A percentile compares a stretch with the other conserved stretches of the same genome.
Evolutionary conservation across 2,329 filamentous ascomycete species (phyloP).

Genomic region (Cadophora sp.): DNA sequence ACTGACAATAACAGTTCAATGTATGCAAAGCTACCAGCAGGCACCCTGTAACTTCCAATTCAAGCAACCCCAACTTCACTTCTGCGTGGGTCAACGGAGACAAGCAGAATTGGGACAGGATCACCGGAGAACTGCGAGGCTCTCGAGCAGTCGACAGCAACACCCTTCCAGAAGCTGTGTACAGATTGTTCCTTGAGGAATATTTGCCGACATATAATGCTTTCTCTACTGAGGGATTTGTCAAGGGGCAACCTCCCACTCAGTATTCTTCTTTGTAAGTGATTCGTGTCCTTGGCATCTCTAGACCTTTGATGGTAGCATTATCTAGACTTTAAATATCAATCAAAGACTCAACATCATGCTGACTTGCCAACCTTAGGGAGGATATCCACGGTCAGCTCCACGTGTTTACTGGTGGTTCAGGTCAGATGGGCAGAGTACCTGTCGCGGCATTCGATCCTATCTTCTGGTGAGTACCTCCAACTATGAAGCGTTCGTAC

Average conservation of each 20-base stretch:
- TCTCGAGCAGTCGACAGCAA: constrained; percentile 22
- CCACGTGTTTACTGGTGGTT: constrained; percentile 50
- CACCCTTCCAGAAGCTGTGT: constrained; percentile 28
- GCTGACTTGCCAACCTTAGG: background rate
- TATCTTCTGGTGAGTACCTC: constrained; percentile 47
- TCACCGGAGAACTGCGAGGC: constrained; percentile 24
- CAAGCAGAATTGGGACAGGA: constrained; percentile 22
- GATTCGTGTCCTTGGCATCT: no score
- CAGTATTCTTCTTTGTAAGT: constrained; percentile 45
- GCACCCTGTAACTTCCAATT: constrained; percentile 22
- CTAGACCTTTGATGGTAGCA: no score
- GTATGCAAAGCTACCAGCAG: constrained; percentile 23
- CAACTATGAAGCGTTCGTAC: background rate
- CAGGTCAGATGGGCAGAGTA: constrained; percentile 49
- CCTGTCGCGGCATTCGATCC: constrained; percentile 53
- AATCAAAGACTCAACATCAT: background rate
- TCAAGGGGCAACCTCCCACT: constrained; percentile 16
- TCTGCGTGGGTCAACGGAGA: constrained; percentile 27
- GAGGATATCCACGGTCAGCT: constrained; percentile 52
- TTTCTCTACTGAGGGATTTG: constrained; percentile 26
- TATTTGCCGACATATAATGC: constrained; percentile 26
- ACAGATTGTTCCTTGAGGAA: constrained; percentile 28
- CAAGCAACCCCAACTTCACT: constrained; percentile 14
- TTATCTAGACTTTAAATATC: no score
- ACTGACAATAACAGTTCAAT: constrained; percentile 24